Conservation (phyloP, 805 yeast genomes). For the Wickerhamiella lipophila region DNA sequence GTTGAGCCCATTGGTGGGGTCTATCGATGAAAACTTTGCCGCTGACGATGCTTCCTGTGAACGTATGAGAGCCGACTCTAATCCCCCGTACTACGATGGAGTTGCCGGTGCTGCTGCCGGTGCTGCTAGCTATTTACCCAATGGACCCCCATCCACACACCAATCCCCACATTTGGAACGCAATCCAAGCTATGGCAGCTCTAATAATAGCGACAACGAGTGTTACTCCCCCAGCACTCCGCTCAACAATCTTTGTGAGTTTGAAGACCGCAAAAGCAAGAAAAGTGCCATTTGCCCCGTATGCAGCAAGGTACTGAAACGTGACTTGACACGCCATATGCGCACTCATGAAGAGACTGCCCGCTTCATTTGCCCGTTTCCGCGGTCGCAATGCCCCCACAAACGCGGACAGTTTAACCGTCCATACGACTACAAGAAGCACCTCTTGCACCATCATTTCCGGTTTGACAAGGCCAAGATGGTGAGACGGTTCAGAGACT, state of each 20-base stretch:
- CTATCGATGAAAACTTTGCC: neutral
- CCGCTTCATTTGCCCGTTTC: slow-evolving; percentile 47
- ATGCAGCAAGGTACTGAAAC: slow-evolving; percentile 41
- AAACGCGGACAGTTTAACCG: slow-evolving; percentile 52
- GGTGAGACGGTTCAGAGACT: slow-evolving; percentile 36
- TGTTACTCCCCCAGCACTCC: slow-evolving; percentile 5
- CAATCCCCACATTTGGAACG: neutral
- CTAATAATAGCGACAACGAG: slow-evolving; percentile 1
- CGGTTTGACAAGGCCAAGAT: slow-evolving; percentile 36
- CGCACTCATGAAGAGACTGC: slow-evolving; percentile 48
- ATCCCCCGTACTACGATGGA: neutral
- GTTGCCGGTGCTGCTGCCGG: neutral
- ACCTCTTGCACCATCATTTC: slow-evolving; percentile 48
- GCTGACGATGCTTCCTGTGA: neutral
- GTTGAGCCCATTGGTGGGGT: neutral
- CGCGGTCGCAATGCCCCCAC: slow-evolving; percentile 43
- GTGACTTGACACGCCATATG: slow-evolving; percentile 53
- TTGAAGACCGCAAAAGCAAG: slow-evolving; percentile 6
- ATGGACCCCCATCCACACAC: no score
- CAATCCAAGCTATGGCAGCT: neutral
- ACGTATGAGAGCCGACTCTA: neutral
- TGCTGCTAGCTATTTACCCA: no score
- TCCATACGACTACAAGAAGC: slow-evolving; percentile 57
- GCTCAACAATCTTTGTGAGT: neutral
- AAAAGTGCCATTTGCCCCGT: slow-evolving; percentile 31